Conservation (phyloP, 768 basidiomycete species). For the Hydnum rufescens region DNA sequence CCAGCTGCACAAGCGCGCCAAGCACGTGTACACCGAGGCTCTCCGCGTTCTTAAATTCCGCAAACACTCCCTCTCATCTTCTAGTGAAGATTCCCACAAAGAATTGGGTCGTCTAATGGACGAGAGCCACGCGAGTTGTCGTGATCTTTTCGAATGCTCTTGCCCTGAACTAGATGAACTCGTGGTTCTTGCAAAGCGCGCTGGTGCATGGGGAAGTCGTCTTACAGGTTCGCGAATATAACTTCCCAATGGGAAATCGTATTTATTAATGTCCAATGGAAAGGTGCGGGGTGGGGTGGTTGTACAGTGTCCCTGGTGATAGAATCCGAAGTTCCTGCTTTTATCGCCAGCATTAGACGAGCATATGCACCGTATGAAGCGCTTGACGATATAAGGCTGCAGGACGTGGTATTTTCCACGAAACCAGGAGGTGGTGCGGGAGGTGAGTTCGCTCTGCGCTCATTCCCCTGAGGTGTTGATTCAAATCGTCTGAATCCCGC, state of each 20-base stretch:
- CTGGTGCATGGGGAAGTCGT: slow-evolving; percentile 64
- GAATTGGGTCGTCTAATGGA: slow-evolving; percentile 58
- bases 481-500: too few species aligned
- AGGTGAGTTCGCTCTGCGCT: too few species aligned
- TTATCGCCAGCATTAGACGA: slow-evolving; percentile 41
- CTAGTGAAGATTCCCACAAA: slow-evolving; percentile 19
- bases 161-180: slow-evolving; percentile 61
- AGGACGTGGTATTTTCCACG: slow-evolving; percentile 62
- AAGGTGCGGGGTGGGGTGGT: slow-evolving; percentile 86
- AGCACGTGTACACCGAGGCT: slow-evolving; percentile 67
- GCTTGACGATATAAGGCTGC: slow-evolving; percentile 36
- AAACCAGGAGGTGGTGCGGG: slow-evolving; percentile 68
- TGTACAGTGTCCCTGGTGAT: slow-evolving; percentile 69
- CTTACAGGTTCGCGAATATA: slow-evolving; percentile 54
- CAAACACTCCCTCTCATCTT: slow-evolving; percentile 33
- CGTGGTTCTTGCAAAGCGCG: slow-evolving; percentile 36
- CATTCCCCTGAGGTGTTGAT: slow-evolving; percentile 35
- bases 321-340: slow-evolving; percentile 36
- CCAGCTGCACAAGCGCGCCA: slow-evolving; percentile 64
- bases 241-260: neutral
- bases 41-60: slow-evolving; percentile 65
- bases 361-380: slow-evolving; percentile 43
- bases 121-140: slow-evolving; percentile 53
- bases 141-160: slow-evolving; percentile 53
- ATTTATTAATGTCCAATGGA: slow-evolving; percentile 14